Percentiles rank a stretch among this genome's conserved stretches.
Evolutionary conservation across 768 basidiomycete species (phyloP).

Genomic region (Boletus subparvulus): DNA sequence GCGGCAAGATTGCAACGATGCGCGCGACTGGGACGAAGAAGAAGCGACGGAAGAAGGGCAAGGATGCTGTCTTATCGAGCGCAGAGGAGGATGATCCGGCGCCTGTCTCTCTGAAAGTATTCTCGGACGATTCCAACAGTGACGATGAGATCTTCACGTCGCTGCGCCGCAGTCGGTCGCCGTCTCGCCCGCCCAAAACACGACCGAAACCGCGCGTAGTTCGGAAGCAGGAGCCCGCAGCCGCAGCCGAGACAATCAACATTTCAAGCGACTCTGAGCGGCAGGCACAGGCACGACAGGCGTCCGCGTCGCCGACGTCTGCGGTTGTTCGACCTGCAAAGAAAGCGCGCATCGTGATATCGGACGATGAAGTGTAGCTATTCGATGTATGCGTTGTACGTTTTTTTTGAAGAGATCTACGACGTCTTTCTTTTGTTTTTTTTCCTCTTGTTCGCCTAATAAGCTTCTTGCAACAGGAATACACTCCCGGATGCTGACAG

Average conservation of each 20-base stretch:
- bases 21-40: slow-evolving; percentile 52
- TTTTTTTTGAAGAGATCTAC: slow-evolving; percentile 8
- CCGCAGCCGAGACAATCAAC: slow-evolving; percentile 9
- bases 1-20: slow-evolving; percentile 43
- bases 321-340: slow-evolving; percentile 15
- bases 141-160: slow-evolving; percentile 26
- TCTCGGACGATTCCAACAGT: slow-evolving; percentile 21
- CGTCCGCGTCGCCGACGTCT: not conserved
- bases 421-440: not conserved
- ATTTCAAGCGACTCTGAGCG: slow-evolving; percentile 27
- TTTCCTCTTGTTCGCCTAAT: slow-evolving; percentile 4
- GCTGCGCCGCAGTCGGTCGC: slow-evolving; percentile 27
- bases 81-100: slow-evolving; percentile 25
- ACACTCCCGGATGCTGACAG: too few species aligned
- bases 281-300: not conserved
- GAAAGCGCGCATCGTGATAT: slow-evolving; percentile 36
- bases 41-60: slow-evolving; percentile 52
- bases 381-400: slow-evolving; percentile 9
- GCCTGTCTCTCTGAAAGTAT: slow-evolving; percentile 13
- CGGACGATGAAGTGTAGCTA: slow-evolving; percentile 38
- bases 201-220: slow-evolving; percentile 43
- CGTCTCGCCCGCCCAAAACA: slow-evolving; percentile 20
- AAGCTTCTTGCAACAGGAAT: slow-evolving; percentile 7
- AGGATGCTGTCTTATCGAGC: slow-evolving; percentile 47
- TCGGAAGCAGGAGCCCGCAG: slow-evolving; percentile 31